Conservation (phyloP, 495 filamentous ascomycete species). For the Xylaria telfairii region DNA sequence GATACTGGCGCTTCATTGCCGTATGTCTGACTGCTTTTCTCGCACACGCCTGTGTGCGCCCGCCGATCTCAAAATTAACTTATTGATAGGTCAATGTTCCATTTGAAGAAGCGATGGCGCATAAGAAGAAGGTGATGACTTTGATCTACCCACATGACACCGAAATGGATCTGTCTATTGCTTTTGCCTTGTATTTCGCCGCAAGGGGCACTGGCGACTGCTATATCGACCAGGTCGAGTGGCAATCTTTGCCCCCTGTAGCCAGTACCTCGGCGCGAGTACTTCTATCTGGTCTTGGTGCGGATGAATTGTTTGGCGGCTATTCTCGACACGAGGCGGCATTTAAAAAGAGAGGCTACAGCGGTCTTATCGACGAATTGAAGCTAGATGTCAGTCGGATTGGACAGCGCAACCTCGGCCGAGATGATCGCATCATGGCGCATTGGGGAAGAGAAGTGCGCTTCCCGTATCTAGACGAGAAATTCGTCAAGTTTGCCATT, state of each 20-base stretch:
- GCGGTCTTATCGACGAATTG: conserved; percentile 80
- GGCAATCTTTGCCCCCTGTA: conserved; percentile 53
- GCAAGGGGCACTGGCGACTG: conserved; percentile 73
- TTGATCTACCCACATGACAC: conserved; percentile 94
- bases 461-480: conserved; percentile 92
- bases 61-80: conserved; percentile 20
- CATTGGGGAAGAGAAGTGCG: conserved; percentile 90
- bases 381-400: conserved; percentile 85
- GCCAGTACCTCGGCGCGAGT: conserved; percentile 73
- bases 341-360: conserved; percentile 68
- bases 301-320: conserved; percentile 94
- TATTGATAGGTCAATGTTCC: conserved; percentile 76
- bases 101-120: conserved; percentile 72
- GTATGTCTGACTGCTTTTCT: conserved; percentile 41
- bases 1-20: conserved; percentile 80
- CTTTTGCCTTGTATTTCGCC: conserved; percentile 90
- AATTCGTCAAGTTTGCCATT: conserved; percentile 81
- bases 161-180: conserved; percentile 99
- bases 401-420: conserved; percentile 89
- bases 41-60: not conserved
- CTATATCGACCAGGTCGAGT: conserved; percentile 28
- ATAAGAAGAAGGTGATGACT: conserved; percentile 70
- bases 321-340: conserved; percentile 86
- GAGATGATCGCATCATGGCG: conserved; percentile 89
- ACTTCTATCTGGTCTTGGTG: conserved; percentile 89